Evolutionary conservation across 1,139 yeast genomes (phyloP).

Genomic region (Protomyces arabidopsidicola): DNA sequence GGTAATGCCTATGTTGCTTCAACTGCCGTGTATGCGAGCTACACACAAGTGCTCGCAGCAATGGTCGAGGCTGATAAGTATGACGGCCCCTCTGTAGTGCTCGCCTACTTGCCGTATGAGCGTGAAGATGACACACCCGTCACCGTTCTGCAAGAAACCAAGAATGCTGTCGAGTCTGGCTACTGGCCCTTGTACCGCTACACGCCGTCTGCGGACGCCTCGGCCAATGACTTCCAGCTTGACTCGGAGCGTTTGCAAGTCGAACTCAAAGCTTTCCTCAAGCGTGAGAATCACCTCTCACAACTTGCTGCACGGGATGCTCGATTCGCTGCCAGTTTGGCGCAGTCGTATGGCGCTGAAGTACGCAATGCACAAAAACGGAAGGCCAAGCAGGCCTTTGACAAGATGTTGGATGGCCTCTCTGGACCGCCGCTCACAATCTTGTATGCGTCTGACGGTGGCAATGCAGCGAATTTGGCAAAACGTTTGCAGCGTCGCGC

Average conservation of each 20-base stretch:
- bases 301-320: slow-evolving; percentile 69
- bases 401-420: slow-evolving; percentile 72
- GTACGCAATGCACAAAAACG: slow-evolving; percentile 57
- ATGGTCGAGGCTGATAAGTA: slow-evolving; percentile 81
- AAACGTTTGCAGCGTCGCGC: slow-evolving; percentile 55
- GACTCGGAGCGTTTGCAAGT: slow-evolving; percentile 80
- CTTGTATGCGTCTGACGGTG: slow-evolving; percentile 91
- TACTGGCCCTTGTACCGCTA: slow-evolving; percentile 93
- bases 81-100: slow-evolving; percentile 83
- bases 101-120: slow-evolving; percentile 80
- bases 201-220: slow-evolving; percentile 54
- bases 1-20: slow-evolving; percentile 90
- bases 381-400: slow-evolving; percentile 73
- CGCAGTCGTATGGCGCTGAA: slow-evolving; percentile 58
- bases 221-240: slow-evolving; percentile 53
- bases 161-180: slow-evolving; percentile 84
- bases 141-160: slow-evolving; percentile 76
- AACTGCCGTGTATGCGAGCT: slow-evolving; percentile 87
- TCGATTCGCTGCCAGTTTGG: slow-evolving; percentile 67
- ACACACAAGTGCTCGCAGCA: slow-evolving; percentile 87
- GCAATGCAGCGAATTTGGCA: slow-evolving; percentile 86
- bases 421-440: slow-evolving; percentile 91
- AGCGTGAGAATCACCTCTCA: slow-evolving; percentile 82
- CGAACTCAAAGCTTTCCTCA: slow-evolving; percentile 73
- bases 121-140: slow-evolving; percentile 66